phyloP scores from a whole-genome alignment of 2,329 filamentous ascomycete species.

The Cytospora mali region DNA sequence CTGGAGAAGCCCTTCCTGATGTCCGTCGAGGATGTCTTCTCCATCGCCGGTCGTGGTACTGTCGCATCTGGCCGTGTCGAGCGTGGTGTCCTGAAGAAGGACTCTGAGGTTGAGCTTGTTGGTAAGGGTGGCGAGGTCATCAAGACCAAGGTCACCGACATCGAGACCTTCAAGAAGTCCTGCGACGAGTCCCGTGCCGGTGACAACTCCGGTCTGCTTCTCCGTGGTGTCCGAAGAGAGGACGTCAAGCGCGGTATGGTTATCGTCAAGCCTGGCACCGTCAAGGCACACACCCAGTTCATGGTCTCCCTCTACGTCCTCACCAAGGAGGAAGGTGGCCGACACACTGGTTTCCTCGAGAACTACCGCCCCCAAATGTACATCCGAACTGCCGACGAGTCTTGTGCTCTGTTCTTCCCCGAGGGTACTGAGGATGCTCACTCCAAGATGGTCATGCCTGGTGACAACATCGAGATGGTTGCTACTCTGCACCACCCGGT shows the following conservation, averaged over 20 bases:
- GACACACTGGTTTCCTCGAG: conserved; percentile 91
- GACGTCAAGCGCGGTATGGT: conserved; percentile 96
- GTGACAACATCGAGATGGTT: conserved; percentile 98
- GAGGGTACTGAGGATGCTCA: conserved; percentile 74
- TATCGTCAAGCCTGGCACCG: conserved; percentile 76
- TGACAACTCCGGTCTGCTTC: conserved; percentile 96
- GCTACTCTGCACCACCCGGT: conserved; percentile 82
- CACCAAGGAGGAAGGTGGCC: conserved; percentile 96
- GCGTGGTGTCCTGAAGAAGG: conserved; percentile 91
- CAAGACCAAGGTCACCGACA: conserved; percentile 99
- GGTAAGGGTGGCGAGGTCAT: conserved; percentile 80
- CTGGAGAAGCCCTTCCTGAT: conserved; percentile 99
- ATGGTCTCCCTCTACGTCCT: conserved; percentile 95
- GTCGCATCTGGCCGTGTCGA: conserved; percentile 97
- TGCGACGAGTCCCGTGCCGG: conserved; percentile 95
- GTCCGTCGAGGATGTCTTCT: conserved; percentile 94
- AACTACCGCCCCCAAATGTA: conserved; percentile 98
- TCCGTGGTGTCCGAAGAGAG: conserved; percentile 95
- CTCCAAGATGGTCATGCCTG: conserved; percentile 90
- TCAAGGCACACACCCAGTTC: conserved; percentile 90
- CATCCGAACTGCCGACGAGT: conserved; percentile 87
- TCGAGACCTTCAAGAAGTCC: conserved; percentile 99
- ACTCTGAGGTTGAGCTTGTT: conserved; percentile 91
- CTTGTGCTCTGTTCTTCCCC: conserved; percentile 80
- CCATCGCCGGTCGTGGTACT: conserved; percentile 90